phyloP scores from a whole-genome alignment of 2,329 filamentous ascomycete genomes.

The Plenodomus biglobosus region DNA sequence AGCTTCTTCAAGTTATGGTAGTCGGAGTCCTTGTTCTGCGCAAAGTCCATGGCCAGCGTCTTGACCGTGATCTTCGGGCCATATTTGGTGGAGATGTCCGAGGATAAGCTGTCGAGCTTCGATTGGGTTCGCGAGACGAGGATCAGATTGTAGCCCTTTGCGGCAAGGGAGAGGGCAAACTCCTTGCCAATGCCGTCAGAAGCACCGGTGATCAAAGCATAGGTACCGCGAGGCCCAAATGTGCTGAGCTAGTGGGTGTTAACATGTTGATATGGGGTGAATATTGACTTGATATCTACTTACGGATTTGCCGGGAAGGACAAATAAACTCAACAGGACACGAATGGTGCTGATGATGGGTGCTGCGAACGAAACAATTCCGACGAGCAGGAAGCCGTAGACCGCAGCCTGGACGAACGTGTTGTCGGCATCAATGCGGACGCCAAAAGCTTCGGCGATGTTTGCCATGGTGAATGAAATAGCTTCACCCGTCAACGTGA shows the following conservation, averaged over 20 bases:
- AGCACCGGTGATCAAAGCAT: conserved; percentile 92
- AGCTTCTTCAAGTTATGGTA: conserved; percentile 72
- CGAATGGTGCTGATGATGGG: conserved; percentile 51
- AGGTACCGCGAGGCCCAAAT: conserved; percentile 88
- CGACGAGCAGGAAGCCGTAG: conserved; percentile 33
- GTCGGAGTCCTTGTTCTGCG: conserved; percentile 74
- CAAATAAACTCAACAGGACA: conserved; percentile 52
- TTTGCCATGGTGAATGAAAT: conserved; percentile 13
- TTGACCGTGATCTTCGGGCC: conserved; percentile 67
- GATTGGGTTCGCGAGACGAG: conserved; percentile 94
- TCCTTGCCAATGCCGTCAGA: conserved; percentile 98
- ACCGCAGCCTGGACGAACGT: conserved; percentile 30
- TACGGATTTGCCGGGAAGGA: conserved; percentile 53
- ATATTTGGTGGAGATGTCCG: conserved; percentile 73
- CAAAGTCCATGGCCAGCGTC: conserved; percentile 88
- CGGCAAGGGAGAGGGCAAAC: conserved; percentile 85
- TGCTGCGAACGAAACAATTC: conserved; percentile 33
- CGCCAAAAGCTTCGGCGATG: conserved; percentile 29
- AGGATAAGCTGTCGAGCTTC: conserved; percentile 77
- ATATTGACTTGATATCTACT: conserved; percentile 15
- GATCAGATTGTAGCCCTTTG: conserved; percentile 90
- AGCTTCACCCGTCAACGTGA: background rate
- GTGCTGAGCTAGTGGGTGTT: conserved; percentile 65
- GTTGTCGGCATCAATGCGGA: conserved; percentile 38
- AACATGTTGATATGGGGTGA: conserved; percentile 44